phyloP scores from a whole-genome alignment of 768 basidiomycete species.

The Austroboletus eburneus region DNA sequence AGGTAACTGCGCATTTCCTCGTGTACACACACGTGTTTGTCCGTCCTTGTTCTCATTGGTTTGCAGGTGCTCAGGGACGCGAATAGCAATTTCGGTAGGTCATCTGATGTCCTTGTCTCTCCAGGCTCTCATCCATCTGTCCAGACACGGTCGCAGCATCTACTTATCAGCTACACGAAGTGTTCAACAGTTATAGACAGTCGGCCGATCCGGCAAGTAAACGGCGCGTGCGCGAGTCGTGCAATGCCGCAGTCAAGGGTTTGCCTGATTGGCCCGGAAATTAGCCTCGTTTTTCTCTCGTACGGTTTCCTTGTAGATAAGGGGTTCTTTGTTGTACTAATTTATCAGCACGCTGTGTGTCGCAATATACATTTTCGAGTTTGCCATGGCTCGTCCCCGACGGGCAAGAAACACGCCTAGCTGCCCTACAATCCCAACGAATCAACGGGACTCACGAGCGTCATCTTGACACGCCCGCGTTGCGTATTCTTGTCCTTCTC shows the following conservation, averaged over 20 bases:
- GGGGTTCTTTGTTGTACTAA: constrained; percentile 4
- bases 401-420: not conserved
- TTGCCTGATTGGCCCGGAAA: constrained; percentile 71
- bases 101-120: not conserved
- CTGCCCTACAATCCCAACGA: constrained; percentile 35
- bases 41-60: not conserved
- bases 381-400: too few relatives aligned
- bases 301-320: not conserved
- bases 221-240: constrained; percentile 69
- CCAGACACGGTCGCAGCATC: constrained; percentile 56
- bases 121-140: not conserved
- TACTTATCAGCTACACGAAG: constrained; percentile 73
- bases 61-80: constrained; percentile 54
- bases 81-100: constrained; percentile 47
- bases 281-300: constrained; percentile 3
- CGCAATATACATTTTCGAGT: too few relatives aligned
- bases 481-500: constrained; percentile 96
- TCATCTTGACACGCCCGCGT: constrained; percentile 85
- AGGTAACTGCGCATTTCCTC: constrained; percentile 32
- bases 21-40: not conserved
- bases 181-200: constrained; percentile 66
- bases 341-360: constrained; percentile 5
- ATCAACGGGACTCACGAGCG: constrained; percentile 63
- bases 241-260: constrained; percentile 66
- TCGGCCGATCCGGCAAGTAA: constrained; percentile 71